Conservation (phyloP, 176 grass and related monocot genomes). For the Phyllostachys edulis region DNA sequence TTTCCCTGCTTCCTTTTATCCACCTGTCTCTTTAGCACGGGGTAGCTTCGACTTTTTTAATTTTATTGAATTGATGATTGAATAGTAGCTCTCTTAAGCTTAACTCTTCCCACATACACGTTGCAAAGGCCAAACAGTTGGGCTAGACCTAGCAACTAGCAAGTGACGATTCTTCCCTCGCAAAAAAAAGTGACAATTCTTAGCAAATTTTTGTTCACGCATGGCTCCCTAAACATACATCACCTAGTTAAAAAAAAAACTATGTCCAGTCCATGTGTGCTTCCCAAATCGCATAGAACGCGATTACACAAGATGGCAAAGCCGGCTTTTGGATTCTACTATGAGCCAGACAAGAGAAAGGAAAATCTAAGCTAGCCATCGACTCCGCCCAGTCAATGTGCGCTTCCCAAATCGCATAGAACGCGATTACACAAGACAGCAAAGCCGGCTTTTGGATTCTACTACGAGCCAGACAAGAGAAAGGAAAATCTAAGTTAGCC, state of each 20-base stretch:
- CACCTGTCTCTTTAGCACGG: background rate
- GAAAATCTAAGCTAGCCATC: background rate
- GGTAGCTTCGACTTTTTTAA: background rate
- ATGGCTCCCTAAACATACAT: too few species aligned
- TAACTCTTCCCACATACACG: too few species aligned
- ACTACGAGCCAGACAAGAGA: background rate
- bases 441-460: slow-evolving; percentile 17
- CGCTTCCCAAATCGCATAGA: too few species aligned
- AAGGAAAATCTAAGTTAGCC: background rate
- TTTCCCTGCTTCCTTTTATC: background rate
- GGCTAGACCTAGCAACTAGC: too few species aligned
- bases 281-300: background rate
- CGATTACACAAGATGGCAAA: background rate
- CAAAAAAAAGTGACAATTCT: too few species aligned
- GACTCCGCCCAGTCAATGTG: background rate
- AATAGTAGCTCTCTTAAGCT: background rate
- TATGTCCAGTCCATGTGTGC: background rate
- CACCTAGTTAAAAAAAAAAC: too few species aligned
- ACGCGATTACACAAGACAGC: background rate
- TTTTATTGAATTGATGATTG: background rate
- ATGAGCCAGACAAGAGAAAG: background rate
- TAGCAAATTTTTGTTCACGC: too few species aligned
- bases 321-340: slow-evolving; percentile 10
- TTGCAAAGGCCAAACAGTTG: background rate
- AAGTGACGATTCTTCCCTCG: too few species aligned